Conservation (phyloP, 2,329 filamentous ascomycete species). For the Neocucurbitaria cava region DNA sequence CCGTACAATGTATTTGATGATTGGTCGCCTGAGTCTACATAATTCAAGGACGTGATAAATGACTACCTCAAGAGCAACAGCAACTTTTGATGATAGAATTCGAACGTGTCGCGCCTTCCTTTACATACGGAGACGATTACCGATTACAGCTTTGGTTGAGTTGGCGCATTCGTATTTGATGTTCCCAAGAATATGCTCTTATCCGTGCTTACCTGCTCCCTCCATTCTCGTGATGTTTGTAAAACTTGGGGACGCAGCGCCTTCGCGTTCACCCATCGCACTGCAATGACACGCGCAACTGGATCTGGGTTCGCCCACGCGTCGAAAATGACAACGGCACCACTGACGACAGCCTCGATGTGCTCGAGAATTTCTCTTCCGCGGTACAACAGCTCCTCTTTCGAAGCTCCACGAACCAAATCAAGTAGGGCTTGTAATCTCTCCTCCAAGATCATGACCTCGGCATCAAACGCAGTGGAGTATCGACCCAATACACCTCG, state of each 20-base stretch:
- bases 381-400: slow-evolving; percentile 32
- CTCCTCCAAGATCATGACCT: slow-evolving; percentile 15
- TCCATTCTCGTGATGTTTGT: slow-evolving; percentile 3
- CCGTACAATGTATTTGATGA: too few species aligned
- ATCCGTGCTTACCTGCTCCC: slow-evolving; percentile 14
- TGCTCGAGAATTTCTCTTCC: slow-evolving; percentile 34
- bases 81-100: too few species aligned
- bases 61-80: too few species aligned
- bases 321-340: slow-evolving; percentile 49
- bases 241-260: not conserved
- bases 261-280: slow-evolving; percentile 40
- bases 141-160: slow-evolving; percentile 13
- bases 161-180: not conserved
- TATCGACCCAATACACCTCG: slow-evolving; percentile 13
- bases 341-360: slow-evolving; percentile 47
- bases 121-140: slow-evolving; percentile 2
- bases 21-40: too few species aligned
- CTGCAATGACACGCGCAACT: slow-evolving; percentile 44
- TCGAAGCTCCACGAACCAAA: slow-evolving; percentile 13
- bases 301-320: slow-evolving; percentile 42
- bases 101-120: too few species aligned
- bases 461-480: slow-evolving; percentile 5
- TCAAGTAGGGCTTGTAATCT: slow-evolving; percentile 13
- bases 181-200: slow-evolving; percentile 28
- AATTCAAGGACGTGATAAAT: too few species aligned